phyloP scores from a whole-genome alignment of 2,329 filamentous ascomycete genomes.

The Raffaelea albimanens region DNA sequence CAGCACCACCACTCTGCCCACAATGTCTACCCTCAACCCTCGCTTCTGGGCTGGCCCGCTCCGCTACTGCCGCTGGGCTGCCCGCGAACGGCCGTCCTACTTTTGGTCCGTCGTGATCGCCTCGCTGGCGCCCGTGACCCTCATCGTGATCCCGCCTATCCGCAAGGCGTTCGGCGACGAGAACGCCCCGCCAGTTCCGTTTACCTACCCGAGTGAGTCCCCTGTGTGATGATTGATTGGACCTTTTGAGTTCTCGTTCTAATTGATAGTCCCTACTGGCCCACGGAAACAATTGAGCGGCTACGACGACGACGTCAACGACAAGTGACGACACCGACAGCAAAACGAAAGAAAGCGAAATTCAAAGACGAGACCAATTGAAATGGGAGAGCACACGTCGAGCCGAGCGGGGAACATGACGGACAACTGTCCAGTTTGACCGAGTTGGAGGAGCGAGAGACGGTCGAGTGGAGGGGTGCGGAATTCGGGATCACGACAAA shows the following conservation, averaged over 20 bases:
- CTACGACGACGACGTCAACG: conserved; percentile 44
- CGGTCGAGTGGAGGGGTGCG: too few relatives aligned
- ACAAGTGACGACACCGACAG: conserved; percentile 5
- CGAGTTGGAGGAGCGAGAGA: too few relatives aligned
- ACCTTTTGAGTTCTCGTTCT: neutral
- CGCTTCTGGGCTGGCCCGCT: conserved; percentile 78
- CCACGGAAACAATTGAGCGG: conserved; percentile 51
- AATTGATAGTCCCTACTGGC: conserved; percentile 40
- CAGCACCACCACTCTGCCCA: too few relatives aligned
- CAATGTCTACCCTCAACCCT: conserved; percentile 56
- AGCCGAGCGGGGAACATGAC: too few relatives aligned
- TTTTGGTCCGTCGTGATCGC: conserved; percentile 81
- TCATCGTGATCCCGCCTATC: conserved; percentile 66
- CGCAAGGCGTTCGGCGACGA: conserved; percentile 65
- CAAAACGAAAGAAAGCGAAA: neutral
- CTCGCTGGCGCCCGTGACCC: conserved; percentile 57
- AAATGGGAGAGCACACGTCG: too few relatives aligned
- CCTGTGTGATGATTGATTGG: neutral
- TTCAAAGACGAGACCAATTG: neutral
- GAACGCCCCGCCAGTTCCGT: conserved; percentile 61
- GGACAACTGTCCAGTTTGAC: too few relatives aligned
- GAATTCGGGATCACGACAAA: too few relatives aligned
- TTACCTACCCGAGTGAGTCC: conserved; percentile 84
- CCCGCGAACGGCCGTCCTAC: conserved; percentile 79
- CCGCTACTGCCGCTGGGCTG: conserved; percentile 79